Conservation (phyloP, 73 alveolate genomes). For the Paramecium caudatum region DNA sequence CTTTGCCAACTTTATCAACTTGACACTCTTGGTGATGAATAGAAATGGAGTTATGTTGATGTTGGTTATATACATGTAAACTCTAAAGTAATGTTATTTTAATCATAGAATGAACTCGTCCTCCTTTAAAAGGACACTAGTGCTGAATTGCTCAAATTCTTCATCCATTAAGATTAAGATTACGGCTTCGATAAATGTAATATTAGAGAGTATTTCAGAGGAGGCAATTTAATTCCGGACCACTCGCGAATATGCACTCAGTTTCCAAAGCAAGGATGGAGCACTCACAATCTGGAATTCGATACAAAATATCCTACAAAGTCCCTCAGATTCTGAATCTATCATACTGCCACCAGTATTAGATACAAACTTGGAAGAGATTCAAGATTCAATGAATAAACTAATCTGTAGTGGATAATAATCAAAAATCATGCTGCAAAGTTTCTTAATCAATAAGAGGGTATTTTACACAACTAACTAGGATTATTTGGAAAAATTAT, state of each 20-base stretch:
- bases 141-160: background rate
- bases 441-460: constrained; percentile 15
- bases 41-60: constrained; percentile 42
- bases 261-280: constrained; percentile 51
- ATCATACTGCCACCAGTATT: constrained; percentile 20
- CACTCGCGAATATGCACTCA: background rate
- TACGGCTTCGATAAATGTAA: background rate
- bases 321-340: background rate
- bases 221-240: constrained; percentile 20
- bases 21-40: too few relatives aligned
- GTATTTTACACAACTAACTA: background rate
- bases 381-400: constrained; percentile 21
- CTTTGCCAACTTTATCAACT: background rate
- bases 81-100: background rate
- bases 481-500: constrained; percentile 31
- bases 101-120: background rate
- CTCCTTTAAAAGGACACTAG: background rate
- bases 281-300: constrained; percentile 18
- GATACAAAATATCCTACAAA: background rate
- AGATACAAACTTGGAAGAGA: background rate
- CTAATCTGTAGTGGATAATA: background rate
- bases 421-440: background rate
- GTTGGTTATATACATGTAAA: constrained; percentile 30
- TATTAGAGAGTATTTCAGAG: background rate
- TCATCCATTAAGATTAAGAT: background rate